Evolutionary conservation across 106 monocot species (phyloP), one percentile per base, ranked within the genome.

Genomic region (Alisma plantagoaquatica): DNA sequence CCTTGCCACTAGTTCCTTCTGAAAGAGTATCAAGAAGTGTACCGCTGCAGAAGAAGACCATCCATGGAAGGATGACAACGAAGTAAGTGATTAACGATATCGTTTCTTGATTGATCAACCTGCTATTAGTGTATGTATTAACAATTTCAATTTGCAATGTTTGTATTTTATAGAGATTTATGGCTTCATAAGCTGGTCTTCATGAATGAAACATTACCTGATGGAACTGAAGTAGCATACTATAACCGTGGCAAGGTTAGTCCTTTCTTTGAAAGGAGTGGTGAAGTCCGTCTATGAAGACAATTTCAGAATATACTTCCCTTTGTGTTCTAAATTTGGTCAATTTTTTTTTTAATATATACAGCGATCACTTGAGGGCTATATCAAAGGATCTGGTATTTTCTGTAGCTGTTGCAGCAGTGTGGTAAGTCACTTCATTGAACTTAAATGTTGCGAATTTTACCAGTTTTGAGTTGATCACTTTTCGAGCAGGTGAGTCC

Each of bases 211-310:
- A 90, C 82, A 35, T 77, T 99, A 62, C 85, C 79, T 2, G 82
- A 99, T 64, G 98, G 98, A 51, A 90, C 98, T 46, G 98, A 90
- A 75, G 79, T 99, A 27, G 85, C 70, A 29, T 99, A 99, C 51
- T 99, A 82, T 79, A 69, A 78, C 60, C 79, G 86, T 70, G 98
- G 98, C 60, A 53, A 86, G 90, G 98, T 99, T 56, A 29, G 48
- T 30, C 32, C 35, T 38, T 7, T 38, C 14, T 38, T n/a, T n/a
- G n/a, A n/a, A n/a, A n/a, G n/a, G n/a, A n/a, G n/a, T n/a, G n/a
- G n/a, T n/a, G n/a, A n/a, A n/a, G n/a, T n/a, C n/a, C n/a, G n/a
- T n/a, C n/a, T n/a, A 22, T 65, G 27, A 61, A 33, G 29, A 43
- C 41, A 30, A 28, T 2, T 33, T 3, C 6, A 18, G 10, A 8